phyloP scores from a whole-genome alignment of 352 stramenopile species.

The Saprolegnia diclina region DNA sequence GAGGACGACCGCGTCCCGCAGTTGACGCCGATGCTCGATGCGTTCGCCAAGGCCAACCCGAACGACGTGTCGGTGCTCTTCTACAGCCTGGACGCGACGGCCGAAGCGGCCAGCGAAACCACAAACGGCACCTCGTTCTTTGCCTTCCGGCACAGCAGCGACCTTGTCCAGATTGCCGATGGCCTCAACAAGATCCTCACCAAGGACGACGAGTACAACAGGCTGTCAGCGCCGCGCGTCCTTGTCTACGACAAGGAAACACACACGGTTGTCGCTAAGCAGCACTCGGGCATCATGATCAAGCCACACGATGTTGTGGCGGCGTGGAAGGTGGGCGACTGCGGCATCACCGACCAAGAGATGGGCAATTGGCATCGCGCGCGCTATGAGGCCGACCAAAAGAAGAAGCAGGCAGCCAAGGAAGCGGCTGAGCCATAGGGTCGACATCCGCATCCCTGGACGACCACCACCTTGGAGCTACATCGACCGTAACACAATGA shows the following conservation, averaged over 20 bases:
- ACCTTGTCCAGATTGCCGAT: background rate
- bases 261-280: background rate
- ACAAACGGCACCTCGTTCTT: background rate
- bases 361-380: background rate
- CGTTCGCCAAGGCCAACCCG: constrained; percentile 5
- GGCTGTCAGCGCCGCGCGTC: constrained; percentile 1
- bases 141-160: background rate
- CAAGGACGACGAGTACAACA: constrained; percentile 11
- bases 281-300: constrained; percentile 14
- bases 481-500: no score
- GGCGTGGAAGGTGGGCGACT: constrained; percentile 9
- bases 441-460: no score
- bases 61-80: constrained; percentile 1
- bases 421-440: no score
- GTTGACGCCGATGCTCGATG: background rate
- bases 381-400: background rate
- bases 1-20: background rate
- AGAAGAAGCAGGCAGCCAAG: constrained; percentile 13
- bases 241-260: constrained; percentile 5
- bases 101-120: background rate
- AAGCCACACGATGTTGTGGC: background rate
- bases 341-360: constrained; percentile 8
- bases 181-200: constrained; percentile 10
- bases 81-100: constrained; percentile 1
- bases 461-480: no score